Evolutionary conservation across 2,329 filamentous ascomycete genomes (phyloP).

Genomic region (Penicillium sp.): DNA sequence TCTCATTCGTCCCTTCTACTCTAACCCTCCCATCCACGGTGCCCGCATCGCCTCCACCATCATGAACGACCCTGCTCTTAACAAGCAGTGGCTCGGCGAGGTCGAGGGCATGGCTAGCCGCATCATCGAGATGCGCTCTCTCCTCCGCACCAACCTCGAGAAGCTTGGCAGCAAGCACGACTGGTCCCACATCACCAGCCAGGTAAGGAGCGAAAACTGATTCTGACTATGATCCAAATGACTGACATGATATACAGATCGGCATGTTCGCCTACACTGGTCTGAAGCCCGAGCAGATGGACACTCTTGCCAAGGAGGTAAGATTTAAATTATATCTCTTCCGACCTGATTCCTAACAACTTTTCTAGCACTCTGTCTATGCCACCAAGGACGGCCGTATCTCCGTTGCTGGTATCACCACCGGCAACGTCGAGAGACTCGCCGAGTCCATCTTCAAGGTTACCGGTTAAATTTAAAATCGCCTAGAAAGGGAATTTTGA

Average conservation of each 20-base stretch:
- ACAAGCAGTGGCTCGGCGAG: slow-evolving; percentile 92
- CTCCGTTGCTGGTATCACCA: slow-evolving; percentile 51
- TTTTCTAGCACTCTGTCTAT: slow-evolving; percentile 77
- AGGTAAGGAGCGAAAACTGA: slow-evolving; percentile 44
- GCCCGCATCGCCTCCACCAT: slow-evolving; percentile 91
- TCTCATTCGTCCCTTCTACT: slow-evolving; percentile 93
- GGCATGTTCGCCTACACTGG: slow-evolving; percentile 99
- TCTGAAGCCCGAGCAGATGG: slow-evolving; percentile 87
- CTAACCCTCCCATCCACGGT: slow-evolving; percentile 95
- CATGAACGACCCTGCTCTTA: slow-evolving; percentile 77
- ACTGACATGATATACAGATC: slow-evolving; percentile 54
- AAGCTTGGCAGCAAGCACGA: slow-evolving; percentile 92
- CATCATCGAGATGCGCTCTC: slow-evolving; percentile 96
- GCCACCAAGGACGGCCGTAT: slow-evolving; percentile 72
- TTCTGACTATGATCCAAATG: no score
- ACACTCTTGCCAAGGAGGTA: slow-evolving; percentile 79
- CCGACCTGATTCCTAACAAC: slow-evolving; percentile 9
- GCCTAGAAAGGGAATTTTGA: neutral
- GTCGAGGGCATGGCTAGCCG: slow-evolving; percentile 99
- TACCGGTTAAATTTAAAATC: slow-evolving; percentile 40
- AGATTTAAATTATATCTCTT: slow-evolving; percentile 19
- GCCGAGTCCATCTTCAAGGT: slow-evolving; percentile 53
- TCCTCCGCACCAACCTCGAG: slow-evolving; percentile 93
- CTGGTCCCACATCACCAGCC: slow-evolving; percentile 97
- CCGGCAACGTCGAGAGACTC: slow-evolving; percentile 50